Evolutionary conservation across 805 yeast species (phyloP), one percentile per base, ranked within the genome.

Genomic region (Kazachstania kunashirensis): DNA sequence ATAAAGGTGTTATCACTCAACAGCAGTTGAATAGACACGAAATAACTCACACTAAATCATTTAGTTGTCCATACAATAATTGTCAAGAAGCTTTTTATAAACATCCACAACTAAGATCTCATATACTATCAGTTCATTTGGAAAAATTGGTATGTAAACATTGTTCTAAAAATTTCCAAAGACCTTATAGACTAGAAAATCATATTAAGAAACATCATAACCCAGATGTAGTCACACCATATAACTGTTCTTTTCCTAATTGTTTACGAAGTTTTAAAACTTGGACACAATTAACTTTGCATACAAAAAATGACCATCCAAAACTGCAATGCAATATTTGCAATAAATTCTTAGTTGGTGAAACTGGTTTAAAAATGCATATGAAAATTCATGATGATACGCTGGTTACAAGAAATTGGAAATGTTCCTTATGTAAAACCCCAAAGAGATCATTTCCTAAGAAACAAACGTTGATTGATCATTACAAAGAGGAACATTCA

Each of bases 21-120:
- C 97, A 92, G 60, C 96, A 88, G 52, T 64, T 85, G 39, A 73
- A 70, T 43, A 69, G 95, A 36, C 98, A 92, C 56, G 85, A 79
- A 59, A 69, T 73, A 26, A 80, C 94, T 2, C 97, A 92, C 55
- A 75, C 76, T 4, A 68, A 70, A 44, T 72, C 84, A 1, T 79
- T 77, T 49, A 42, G 45, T 17, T 85, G 96, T 55, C 48, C 69
- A 2, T 63, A 69, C 45, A 78, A 69, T 17, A 73, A 66, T 2
- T 92, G 98, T 52, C 44, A 47, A 0, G 84, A 76, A 46, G 56
- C 76, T 0, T 89, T 85, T 50, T 72, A 77, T 50, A 81, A 80
- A 46, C 84, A 80, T 55, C 84, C 82, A 41, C 77, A 84, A 12
- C 64, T 85, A 39, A 68, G 83, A 36, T 80, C 79, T 32, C 96